Base-by-base conservation (phyloP, 768 basidiomycete species). In the Phlebiopsis flavidoalba region DNA sequence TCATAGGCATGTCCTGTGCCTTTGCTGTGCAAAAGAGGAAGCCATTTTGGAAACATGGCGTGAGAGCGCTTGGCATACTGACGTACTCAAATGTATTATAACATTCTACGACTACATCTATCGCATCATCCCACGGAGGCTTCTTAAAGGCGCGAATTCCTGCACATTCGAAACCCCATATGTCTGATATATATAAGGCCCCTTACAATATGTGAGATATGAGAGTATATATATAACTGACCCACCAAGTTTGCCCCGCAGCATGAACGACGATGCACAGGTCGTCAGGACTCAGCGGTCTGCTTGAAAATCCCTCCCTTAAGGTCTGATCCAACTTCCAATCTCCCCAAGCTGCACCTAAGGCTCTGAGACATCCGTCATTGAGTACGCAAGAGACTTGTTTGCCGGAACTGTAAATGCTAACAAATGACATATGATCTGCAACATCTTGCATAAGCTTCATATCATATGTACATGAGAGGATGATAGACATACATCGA, bases 11-110 rank as follows among this genome's bases (percentile, higher is more conserved):
- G 96, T 72, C 79, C 22, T n/a, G n/a, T n/a, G 96, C 96, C 21
- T 98, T 99, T 68, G 86, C 87, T 10, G 92, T n/a, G n/a, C n/a
- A 97, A 75, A 99, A 98, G 80, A 83, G 96, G 70, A 90, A 90
- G 75, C 77, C 96, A 15, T 80, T 83, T 22, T 99, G 93, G 76
- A 86, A 85, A 33, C 81, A 95, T 74, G n/a, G 71, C 76, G 50
- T 83, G 62, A 69, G 53, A n/a, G 17, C 40, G 3, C 11, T 12
- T 43, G 12, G 11, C 40, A 17, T 43, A 17, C 17, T 12, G 40
- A 12, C 8, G 10, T 12, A 12, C 17, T 4, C 40, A 43, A 12
- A 12, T 43, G 40, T 43, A 43, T 43, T 43, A 43, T 43, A 43
- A 12, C 40, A 43, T 17, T 43, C 40, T 8, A 12, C 12, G 40